Evolutionary conservation across 2,329 filamentous ascomycete genomes (phyloP), one percentile per base, ranked within the genome.

Genomic region (Penicillium sp.): DNA sequence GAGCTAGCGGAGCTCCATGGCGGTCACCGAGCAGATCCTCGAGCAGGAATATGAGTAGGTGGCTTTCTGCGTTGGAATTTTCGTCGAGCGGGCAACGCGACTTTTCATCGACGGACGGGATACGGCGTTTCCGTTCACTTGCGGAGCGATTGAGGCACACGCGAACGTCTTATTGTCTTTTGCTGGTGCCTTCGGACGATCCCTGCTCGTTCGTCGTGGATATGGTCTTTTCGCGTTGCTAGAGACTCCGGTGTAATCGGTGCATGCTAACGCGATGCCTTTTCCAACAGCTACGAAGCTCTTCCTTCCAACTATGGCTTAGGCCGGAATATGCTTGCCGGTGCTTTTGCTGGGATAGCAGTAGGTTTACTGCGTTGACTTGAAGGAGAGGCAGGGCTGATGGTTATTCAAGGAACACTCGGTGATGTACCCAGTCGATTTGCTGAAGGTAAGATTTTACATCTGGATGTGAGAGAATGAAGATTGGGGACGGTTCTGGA

Each of bases 351-450:
- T 54, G 94, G 94, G 65, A 95, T 96, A 76, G 90, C 92, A 67
- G 90, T 95, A 85, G 65, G 86, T 71, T 63, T 36, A 46, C 39
- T 26, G 43, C 18, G 21, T n/a, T 12, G 31, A 38, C 47, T 29
- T 18, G 29, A n/a, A 28, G 21, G 31, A 49, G 39, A 42, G 42
- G 52, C 48, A 29, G 45, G 36, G 52, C 59, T 64, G 56, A 64
- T 54, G 47, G 61, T 57, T 56, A 47, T 60, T 63, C 52, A 65
- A 96, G 92, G 93, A 97, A 78, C 93, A 97, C 75, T 95, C 93
- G 54, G 92, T 96, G 67, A 97, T 99, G 94, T 99, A 99, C 71
- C 94, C 94, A 18, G 89, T 99, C 70, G 94, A 99, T 78, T 85
- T 95, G 63, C 88, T 99, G 71, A 99, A 99, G 88, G 94, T 96